phyloP scores from a whole-genome alignment of 805 yeast species.

The Debaryomyces maramus region DNA sequence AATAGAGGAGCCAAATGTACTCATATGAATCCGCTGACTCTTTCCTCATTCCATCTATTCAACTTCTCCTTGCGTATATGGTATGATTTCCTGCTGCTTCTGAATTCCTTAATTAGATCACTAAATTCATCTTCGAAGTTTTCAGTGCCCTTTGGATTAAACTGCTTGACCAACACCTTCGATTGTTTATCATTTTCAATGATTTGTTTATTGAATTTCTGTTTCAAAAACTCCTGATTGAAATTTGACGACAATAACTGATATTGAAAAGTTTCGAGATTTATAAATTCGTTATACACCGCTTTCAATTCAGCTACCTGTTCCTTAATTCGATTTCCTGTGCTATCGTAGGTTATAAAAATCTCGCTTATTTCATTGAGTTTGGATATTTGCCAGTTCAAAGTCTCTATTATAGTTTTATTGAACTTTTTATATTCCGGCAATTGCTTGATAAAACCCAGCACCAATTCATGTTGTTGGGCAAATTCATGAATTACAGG shows the following conservation, averaged over 20 bases:
- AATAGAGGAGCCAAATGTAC: too few species aligned
- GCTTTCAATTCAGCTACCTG: slow-evolving; percentile 24
- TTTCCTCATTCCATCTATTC: slow-evolving; percentile 44
- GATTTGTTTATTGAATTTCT: slow-evolving; percentile 27
- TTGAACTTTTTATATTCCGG: slow-evolving; percentile 18
- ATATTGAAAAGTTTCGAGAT: slow-evolving; percentile 39
- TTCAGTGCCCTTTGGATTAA: slow-evolving; percentile 7
- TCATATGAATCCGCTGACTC: slow-evolving; percentile 41
- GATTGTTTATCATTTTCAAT: slow-evolving; percentile 23
- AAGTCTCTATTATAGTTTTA: slow-evolving; percentile 8
- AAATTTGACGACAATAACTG: slow-evolving; percentile 38
- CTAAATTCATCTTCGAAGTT: slow-evolving; percentile 10
- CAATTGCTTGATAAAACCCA: slow-evolving; percentile 31
- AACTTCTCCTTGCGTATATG: slow-evolving; percentile 39
- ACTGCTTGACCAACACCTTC: slow-evolving; percentile 13
- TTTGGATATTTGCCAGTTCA: slow-evolving; percentile 16
- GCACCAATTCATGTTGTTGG: slow-evolving; percentile 27
- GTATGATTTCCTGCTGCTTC: slow-evolving; percentile 25
- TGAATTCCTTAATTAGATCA: slow-evolving; percentile 17
- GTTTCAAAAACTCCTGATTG: slow-evolving; percentile 31
- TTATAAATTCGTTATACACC: slow-evolving; percentile 32
- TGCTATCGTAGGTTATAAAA: slow-evolving; percentile 19
- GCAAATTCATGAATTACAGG: slow-evolving; percentile 25
- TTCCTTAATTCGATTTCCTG: slow-evolving; percentile 21
- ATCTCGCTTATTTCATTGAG: slow-evolving; percentile 22